Percentiles rank a stretch among this genome's conserved stretches.
These are phyloP conservation scores for Tagetes patula DNA, from an alignment of 129 eudicot species.

Conservation along the genomic window DNA sequence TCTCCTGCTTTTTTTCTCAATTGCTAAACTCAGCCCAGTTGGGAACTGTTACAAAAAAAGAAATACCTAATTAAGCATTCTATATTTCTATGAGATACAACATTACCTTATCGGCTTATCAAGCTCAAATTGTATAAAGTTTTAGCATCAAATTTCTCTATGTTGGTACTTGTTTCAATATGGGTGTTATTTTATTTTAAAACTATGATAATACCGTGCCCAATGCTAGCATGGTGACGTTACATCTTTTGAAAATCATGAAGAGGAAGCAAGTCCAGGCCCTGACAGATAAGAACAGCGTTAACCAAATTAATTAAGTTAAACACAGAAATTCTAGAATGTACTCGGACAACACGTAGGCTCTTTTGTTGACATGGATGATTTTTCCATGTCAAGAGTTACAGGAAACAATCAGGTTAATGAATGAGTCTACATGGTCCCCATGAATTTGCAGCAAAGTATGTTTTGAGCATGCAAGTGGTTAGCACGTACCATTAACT, in stretches of 20 bases:
- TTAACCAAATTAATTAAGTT: constrained; percentile 10
- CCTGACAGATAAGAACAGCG: constrained; percentile 47
- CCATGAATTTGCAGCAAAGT: not conserved
- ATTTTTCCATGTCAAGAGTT: not conserved
- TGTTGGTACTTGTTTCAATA: not conserved
- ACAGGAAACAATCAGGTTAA: not conserved
- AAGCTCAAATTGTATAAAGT: not conserved
- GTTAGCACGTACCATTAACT: not conserved
- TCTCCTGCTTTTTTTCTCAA: constrained; percentile 95
- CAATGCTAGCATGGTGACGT: constrained; percentile 80
- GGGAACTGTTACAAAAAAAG: constrained; percentile 61
- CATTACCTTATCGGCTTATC: not conserved
- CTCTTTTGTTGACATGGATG: not conserved
- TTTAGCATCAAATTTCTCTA: constrained; percentile 8
- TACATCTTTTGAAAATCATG: constrained; percentile 80
- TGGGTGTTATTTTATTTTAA: not conserved
- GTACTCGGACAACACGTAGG: not conserved
- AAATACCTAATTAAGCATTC: no score
- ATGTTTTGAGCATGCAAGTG: not conserved
- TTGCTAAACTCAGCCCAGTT: constrained; percentile 87
- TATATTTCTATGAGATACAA: no score
- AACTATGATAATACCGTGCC: constrained; percentile 66
- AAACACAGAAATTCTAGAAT: no score
- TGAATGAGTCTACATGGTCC: not conserved
- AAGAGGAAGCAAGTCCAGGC: constrained; percentile 95